Evolutionary conservation across 176 grass and related monocot genomes (phyloP), one percentile per base, ranked within the genome.

Genomic region (Metroxylon sagu): DNA sequence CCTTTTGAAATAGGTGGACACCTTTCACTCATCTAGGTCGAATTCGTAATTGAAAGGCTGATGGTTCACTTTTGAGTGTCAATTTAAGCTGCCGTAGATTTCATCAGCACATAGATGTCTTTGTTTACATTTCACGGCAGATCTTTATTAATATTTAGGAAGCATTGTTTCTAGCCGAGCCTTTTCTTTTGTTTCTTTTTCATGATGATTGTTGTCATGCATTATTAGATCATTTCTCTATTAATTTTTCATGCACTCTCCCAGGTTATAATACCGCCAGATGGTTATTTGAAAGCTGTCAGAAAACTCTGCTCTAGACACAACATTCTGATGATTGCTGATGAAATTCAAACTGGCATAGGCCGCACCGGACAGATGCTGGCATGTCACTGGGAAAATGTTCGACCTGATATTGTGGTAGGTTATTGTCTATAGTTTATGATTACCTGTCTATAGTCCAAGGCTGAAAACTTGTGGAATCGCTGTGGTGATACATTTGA

Each of bases 331-430:
- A 97, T 97, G 93, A 91, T 97, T 80, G 93, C 79, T 72, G 93
- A 97, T 85, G 93, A 97, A 76, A 88, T 97, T 58, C 93, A 97
- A 85, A 97, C 93, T 52, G 93, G 93, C 49, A 91, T 97, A 82
- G 93, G 87, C 35, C 82, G 87, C 58, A 97, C 92, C n/a, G 93
- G 93, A 8, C 85, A 74, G 73, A 83, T 97, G 81, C 49, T 97
- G 56, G 93, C 93, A 54, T 88, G 83, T 56, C 69, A 97, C 15
- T 97, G 93, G 93, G 93, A 97, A 83, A 66, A 73, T 59, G 68
- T 92, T 64, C 79, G 84, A 3, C 93, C 93, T 58, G 93, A 97
- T 78, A 55, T 97, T 54, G 93, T 97, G 87, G 93, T 97, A 78
- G 74, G 75, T 71, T 64, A 56, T 39, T 35, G 6, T 39, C 25